phyloP scores from a whole-genome alignment of 1,139 yeast genomes.

The Candida sp. region DNA sequence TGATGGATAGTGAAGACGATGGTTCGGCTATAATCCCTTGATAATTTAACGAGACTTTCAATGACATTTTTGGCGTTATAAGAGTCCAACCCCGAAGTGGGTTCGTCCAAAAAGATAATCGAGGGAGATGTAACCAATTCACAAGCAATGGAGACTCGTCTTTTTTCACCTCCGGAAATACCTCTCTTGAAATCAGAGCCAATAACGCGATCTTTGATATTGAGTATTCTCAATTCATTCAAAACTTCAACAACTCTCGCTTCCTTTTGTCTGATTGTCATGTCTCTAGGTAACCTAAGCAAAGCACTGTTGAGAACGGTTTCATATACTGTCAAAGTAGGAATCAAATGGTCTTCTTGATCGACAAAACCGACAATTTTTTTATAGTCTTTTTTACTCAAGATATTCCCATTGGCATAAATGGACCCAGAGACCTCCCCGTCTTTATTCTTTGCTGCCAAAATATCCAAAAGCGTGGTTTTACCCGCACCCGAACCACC shows the following conservation, averaged over 20 bases:
- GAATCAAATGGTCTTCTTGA: constrained; percentile 88
- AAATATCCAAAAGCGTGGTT: constrained; percentile 84
- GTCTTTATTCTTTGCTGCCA: constrained; percentile 82
- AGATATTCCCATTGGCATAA: constrained; percentile 65
- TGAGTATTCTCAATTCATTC: constrained; percentile 77
- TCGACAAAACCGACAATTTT: constrained; percentile 94
- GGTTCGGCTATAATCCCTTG: constrained; percentile 79
- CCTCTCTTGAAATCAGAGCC: constrained; percentile 92
- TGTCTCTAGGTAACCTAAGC: constrained; percentile 74
- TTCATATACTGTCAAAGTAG: constrained; percentile 93
- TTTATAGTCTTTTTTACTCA: constrained; percentile 43
- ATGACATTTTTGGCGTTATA: constrained; percentile 91
- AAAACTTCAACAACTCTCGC: constrained; percentile 82
- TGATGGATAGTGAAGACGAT: constrained; percentile 93
- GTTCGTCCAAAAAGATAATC: constrained; percentile 78
- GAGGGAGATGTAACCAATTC: constrained; percentile 86
- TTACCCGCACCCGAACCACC: constrained; percentile 99
- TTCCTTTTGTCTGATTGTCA: constrained; percentile 72
- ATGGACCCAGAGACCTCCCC: constrained; percentile 68
- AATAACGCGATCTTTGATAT: constrained; percentile 79
- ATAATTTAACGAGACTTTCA: constrained; percentile 77
- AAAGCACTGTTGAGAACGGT: constrained; percentile 92
- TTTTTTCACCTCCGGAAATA: constrained; percentile 90
- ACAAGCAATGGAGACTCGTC: constrained; percentile 88
- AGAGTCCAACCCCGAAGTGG: constrained; percentile 93